phyloP scores from a whole-genome alignment of 2,329 filamentous ascomycete genomes.

The Diaporthe amygdali region DNA sequence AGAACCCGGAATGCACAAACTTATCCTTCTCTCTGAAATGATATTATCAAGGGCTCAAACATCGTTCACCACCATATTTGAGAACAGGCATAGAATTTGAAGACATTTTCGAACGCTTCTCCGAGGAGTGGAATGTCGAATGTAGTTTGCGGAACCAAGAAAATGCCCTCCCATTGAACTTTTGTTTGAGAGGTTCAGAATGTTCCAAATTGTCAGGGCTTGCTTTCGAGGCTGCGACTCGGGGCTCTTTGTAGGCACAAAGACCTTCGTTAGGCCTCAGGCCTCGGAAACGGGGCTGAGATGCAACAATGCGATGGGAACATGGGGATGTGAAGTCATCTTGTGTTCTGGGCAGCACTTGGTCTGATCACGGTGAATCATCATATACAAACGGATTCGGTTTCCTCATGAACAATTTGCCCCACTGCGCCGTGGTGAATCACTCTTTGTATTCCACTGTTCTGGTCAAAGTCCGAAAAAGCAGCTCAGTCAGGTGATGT shows the following conservation, averaged over 20 bases:
- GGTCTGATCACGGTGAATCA: no score
- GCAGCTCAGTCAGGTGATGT: neutral
- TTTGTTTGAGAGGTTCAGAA: neutral
- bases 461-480: neutral
- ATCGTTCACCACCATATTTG: no score
- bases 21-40: no score
- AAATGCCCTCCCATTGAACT: neutral
- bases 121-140: no score
- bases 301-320: neutral
- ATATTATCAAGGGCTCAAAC: no score
- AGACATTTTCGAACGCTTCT: no score
- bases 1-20: no score
- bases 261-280: neutral
- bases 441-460: neutral
- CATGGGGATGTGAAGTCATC: neutral
- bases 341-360: neutral
- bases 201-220: neutral
- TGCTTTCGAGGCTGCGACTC: neutral
- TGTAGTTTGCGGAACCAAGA: no score
- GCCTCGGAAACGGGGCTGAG: no score
- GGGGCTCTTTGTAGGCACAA: neutral
- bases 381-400: neutral
- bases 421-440: neutral
- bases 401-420: no score
- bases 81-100: no score